Percentiles rank a stretch among this genome's conserved stretches.
Conservation (phyloP, 2,329 filamentous ascomycete genomes). For the Fusarium fujikuroi region DNA sequence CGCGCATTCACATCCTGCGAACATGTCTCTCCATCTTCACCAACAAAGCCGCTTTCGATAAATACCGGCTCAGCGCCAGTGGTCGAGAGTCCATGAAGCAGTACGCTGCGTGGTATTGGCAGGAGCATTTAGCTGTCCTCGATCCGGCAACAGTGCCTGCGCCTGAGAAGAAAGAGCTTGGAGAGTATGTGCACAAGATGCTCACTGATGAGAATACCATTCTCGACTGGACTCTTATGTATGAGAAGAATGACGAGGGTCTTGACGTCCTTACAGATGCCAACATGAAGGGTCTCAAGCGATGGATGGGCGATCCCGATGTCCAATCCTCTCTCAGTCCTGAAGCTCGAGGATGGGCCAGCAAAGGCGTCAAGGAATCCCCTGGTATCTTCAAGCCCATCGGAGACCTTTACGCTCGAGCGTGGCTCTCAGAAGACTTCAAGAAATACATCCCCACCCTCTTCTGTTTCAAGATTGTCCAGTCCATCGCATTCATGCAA, state of each 20-base stretch:
- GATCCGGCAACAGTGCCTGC: constrained; percentile 44
- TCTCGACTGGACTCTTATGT: constrained; percentile 54
- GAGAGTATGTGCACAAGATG: constrained; percentile 50
- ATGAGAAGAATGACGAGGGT: constrained; percentile 55
- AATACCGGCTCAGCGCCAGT: constrained; percentile 38
- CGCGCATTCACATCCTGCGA: constrained; percentile 52
- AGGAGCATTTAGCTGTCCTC: constrained; percentile 53
- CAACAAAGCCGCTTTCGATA: constrained; percentile 46
- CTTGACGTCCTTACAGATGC: constrained; percentile 54
- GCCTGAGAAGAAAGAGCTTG: constrained; percentile 49
- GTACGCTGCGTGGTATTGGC: constrained; percentile 59
- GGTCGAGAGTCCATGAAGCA: constrained; percentile 49
- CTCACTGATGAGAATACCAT: constrained; percentile 52
- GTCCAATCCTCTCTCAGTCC: constrained; percentile 45
- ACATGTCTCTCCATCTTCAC: constrained; percentile 55
- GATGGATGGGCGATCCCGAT: constrained; percentile 51
- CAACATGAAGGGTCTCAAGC: constrained; percentile 51
- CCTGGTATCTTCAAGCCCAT: constrained; percentile 52
- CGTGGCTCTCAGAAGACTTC: constrained; percentile 52
- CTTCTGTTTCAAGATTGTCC: constrained; percentile 57
- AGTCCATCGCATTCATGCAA: constrained; percentile 54
- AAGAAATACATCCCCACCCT: constrained; percentile 52
- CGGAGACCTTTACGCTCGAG: constrained; percentile 52
- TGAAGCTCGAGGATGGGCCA: constrained; percentile 48
- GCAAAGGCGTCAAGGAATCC: constrained; percentile 38